Percentiles rank a stretch among this genome's conserved stretches.
These are phyloP conservation scores for Blastocystis hominis DNA, from an alignment of 352 stramenopile genomes.

Conservation along the genomic window DNA sequence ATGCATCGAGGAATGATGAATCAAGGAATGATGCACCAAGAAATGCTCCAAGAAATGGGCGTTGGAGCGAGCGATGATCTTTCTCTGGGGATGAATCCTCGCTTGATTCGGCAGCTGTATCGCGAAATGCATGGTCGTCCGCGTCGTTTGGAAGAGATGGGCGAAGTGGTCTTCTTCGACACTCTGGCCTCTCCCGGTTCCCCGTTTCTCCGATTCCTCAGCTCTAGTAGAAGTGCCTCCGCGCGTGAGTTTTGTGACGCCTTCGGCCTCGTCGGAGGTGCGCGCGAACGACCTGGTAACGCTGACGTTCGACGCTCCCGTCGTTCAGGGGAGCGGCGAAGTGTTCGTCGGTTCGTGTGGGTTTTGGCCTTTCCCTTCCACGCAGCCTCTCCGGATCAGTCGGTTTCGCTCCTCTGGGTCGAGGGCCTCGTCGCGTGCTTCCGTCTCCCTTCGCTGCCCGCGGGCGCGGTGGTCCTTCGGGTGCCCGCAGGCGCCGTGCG, in stretches of 20 bases:
- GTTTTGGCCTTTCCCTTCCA: background rate
- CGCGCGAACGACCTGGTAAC: background rate
- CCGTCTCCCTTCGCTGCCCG: background rate
- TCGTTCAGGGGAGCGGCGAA: background rate
- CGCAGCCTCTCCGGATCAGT: background rate
- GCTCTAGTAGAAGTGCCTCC: background rate
- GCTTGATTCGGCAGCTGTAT: no score
- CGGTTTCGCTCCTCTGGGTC: background rate
- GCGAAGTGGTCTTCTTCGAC: background rate
- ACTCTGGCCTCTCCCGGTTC: background rate
- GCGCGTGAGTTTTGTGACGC: background rate
- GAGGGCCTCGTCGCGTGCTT: background rate
- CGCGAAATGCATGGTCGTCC: background rate
- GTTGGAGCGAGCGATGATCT: no score
- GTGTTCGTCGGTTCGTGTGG: background rate
- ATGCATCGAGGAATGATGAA: no score
- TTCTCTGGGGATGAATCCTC: no score
- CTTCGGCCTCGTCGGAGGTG: background rate
- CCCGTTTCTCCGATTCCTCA: background rate
- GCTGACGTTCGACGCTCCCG: background rate
- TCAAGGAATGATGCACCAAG: no score
- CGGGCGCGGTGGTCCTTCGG: background rate
- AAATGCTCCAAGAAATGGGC: no score
- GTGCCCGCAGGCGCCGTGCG: slow-evolving; percentile 6
- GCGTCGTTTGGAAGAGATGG: background rate